Conservation (phyloP, 257 asterid genomes). For the Jasminum sambac region DNA sequence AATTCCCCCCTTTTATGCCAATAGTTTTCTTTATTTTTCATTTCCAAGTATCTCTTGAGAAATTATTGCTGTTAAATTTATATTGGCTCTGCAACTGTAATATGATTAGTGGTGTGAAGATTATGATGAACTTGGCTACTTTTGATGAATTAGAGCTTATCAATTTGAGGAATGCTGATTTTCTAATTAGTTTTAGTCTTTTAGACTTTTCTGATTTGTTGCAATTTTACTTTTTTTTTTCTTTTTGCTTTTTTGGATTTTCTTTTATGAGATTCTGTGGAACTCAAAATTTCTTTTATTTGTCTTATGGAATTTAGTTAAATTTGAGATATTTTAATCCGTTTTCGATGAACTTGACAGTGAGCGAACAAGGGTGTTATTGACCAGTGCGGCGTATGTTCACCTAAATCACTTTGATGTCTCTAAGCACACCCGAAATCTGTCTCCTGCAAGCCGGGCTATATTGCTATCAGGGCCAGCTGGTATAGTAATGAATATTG, state of each 20-base stretch:
- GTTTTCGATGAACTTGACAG: constrained; percentile 41
- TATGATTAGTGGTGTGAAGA: not conserved
- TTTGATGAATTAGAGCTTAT: too few relatives aligned
- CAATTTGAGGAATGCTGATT: too few relatives aligned
- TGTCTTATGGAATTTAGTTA: not conserved
- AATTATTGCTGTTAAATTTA: not conserved
- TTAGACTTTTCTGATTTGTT: too few relatives aligned
- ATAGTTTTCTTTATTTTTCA: not conserved
- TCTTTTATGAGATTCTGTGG: not conserved
- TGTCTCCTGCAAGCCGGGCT: constrained; percentile 91
- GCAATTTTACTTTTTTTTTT: too few relatives aligned
- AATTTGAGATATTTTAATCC: not conserved
- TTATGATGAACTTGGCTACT: not conserved
- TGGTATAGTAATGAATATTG: constrained; percentile 44
- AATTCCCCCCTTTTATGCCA: too few relatives aligned
- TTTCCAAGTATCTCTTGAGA: not conserved
- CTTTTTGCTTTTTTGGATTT: not conserved
- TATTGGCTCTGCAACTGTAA: not conserved
- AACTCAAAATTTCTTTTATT: not conserved
- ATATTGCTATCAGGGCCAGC: constrained; percentile 90
- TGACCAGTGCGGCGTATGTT: constrained; percentile 86
- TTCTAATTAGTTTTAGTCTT: too few relatives aligned
- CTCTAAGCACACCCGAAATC: constrained; percentile 81
- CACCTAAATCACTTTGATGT: constrained; percentile 82
- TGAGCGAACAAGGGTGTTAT: constrained; percentile 57